Conservation (phyloP, 139 green algal species). For the Spirogloea muscicola region DNA sequence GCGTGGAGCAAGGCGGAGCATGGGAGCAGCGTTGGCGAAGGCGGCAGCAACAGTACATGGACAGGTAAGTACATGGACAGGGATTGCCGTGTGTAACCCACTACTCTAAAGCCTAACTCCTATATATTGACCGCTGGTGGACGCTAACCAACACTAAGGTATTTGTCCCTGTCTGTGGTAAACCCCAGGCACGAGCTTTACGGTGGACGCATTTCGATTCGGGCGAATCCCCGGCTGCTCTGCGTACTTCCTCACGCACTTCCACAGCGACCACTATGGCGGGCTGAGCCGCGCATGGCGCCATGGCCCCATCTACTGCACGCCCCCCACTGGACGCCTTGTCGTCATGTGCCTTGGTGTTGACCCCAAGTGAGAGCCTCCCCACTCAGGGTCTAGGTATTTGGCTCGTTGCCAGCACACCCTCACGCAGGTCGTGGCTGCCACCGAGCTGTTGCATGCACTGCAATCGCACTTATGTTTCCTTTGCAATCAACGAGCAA, state of each 20-base stretch:
- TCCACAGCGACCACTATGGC: slow-evolving; percentile 52
- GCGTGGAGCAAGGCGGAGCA: too few relatives aligned
- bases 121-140: too few relatives aligned
- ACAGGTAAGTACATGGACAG: too few relatives aligned
- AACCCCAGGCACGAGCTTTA: slow-evolving; percentile 42
- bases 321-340: slow-evolving; percentile 41
- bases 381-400: too few relatives aligned
- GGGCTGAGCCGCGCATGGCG: slow-evolving; percentile 38
- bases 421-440: too few relatives aligned
- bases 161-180: too few relatives aligned
- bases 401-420: too few relatives aligned
- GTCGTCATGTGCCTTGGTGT: slow-evolving; percentile 33
- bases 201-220: slow-evolving; percentile 47
- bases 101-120: too few relatives aligned
- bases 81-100: too few relatives aligned
- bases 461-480: neutral
- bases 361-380: slow-evolving; percentile 1
- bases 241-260: slow-evolving; percentile 50
- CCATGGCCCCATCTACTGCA: slow-evolving; percentile 50
- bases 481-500: neutral
- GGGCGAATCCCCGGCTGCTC: slow-evolving; percentile 22
- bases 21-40: too few relatives aligned
- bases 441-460: neutral
- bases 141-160: too few relatives aligned
- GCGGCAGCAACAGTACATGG: too few relatives aligned